These are phyloP conservation scores for Candida piceae DNA, from an alignment of 805 yeast genomes.

Conservation along the genomic window DNA sequence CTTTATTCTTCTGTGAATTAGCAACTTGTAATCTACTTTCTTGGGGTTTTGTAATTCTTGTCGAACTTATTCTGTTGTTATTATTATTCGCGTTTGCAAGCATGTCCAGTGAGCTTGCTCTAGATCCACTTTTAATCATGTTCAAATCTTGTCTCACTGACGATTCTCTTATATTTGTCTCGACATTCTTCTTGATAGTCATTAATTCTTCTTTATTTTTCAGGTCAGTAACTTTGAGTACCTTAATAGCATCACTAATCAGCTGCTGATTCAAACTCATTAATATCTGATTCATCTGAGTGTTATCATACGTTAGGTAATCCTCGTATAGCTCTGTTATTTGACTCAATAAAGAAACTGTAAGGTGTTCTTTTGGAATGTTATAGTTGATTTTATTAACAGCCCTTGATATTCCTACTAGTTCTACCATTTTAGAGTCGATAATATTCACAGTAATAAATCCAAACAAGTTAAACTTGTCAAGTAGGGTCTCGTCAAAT, in stretches of 20 bases:
- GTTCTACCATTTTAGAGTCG: slow-evolving; percentile 14
- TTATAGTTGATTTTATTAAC: slow-evolving; percentile 19
- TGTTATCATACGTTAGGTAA: slow-evolving; percentile 32
- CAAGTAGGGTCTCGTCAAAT: slow-evolving; percentile 34
- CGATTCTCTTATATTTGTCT: slow-evolving; percentile 5
- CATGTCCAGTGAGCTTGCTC: slow-evolving; percentile 20
- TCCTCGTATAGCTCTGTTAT: slow-evolving; percentile 32
- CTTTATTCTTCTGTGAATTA: not conserved
- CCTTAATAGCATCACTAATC: slow-evolving; percentile 9
- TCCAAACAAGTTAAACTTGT: slow-evolving; percentile 24
- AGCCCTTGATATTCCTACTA: slow-evolving; percentile 25
- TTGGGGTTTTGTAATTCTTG: slow-evolving; percentile 15
- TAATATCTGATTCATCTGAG: slow-evolving; percentile 22
- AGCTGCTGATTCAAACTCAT: slow-evolving; percentile 27
- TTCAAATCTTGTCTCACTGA: slow-evolving; percentile 7
- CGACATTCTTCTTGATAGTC: slow-evolving; percentile 5
- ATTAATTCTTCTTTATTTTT: slow-evolving; percentile 4
- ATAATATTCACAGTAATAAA: slow-evolving; percentile 21
- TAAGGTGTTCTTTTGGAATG: slow-evolving; percentile 30
- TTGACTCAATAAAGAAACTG: slow-evolving; percentile 34
- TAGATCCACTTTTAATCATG: slow-evolving; percentile 8
- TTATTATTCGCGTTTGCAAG: slow-evolving; percentile 3
- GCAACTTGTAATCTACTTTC: too few relatives aligned
- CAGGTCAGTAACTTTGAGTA: slow-evolving; percentile 9
- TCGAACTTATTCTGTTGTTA: slow-evolving; percentile 17